Evolutionary conservation across 2,329 filamentous ascomycete species (phyloP).

Genomic region (Cyphellophora attinorum): DNA sequence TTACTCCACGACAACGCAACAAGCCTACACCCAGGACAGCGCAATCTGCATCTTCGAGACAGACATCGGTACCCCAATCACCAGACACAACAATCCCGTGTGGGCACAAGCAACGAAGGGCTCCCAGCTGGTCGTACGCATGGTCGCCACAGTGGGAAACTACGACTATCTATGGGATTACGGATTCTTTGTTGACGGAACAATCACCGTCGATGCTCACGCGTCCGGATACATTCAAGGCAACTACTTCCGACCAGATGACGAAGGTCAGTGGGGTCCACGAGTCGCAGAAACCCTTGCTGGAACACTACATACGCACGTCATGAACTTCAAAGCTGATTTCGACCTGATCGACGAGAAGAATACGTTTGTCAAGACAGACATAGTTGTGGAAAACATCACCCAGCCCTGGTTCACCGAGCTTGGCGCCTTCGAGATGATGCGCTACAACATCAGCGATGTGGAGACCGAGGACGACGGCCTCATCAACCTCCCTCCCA

Average conservation of each 20-base stretch:
- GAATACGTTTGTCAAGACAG: conserved; percentile 19
- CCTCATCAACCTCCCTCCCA: conserved; percentile 24
- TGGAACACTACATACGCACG: conserved; percentile 26
- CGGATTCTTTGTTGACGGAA: conserved; percentile 41
- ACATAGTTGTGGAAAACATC: conserved; percentile 3
- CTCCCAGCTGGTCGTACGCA: conserved; percentile 32
- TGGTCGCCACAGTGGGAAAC: conserved; percentile 42
- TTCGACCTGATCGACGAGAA: conserved; percentile 22
- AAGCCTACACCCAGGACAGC: conserved; percentile 18
- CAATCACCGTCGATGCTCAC: conserved; percentile 39
- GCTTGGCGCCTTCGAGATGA: conserved; percentile 3
- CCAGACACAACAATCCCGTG: conserved; percentile 19
- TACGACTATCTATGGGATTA: conserved; percentile 45
- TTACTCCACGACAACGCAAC: conserved; percentile 6
- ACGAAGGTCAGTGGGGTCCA: conserved; percentile 16
- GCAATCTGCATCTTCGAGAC: conserved; percentile 21
- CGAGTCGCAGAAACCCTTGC: conserved; percentile 23
- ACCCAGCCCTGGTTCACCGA: conserved; percentile 1
- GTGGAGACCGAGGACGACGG: conserved; percentile 8
- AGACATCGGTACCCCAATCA: conserved; percentile 18
- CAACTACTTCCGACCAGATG: conserved; percentile 15
- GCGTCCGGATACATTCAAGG: conserved; percentile 25
- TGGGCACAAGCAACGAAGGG: conserved; percentile 22
- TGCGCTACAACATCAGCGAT: conserved; percentile 1
- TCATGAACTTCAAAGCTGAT: conserved; percentile 26